Base-by-base conservation (phyloP, 306 rosid genomes). In the Argentina anserina region DNA sequence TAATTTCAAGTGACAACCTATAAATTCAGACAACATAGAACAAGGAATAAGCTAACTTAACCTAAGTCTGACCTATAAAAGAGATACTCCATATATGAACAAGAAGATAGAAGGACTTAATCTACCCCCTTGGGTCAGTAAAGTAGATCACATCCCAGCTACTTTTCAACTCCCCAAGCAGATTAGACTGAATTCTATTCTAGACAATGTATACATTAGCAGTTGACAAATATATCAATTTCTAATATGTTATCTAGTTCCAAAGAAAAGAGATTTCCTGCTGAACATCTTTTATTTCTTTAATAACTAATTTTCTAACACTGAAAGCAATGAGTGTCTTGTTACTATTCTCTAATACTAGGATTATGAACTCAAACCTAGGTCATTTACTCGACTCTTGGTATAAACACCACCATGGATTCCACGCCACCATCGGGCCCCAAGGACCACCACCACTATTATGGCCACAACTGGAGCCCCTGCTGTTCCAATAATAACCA, bases 371-470 rank as follows among this genome's bases (percentile, higher is more conserved):
- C 84, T 81, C 84, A 87, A 81, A 79, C 86, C 87, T 81, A 70
- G 89, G 86, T 79, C 76, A 61, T 75, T 78, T 72, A 87, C 79
- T 80, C n/a, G 85, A 87, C 86, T 80, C 81, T 81, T 74, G 73
- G 79, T 84, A 83, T 72, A 76, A 77, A 82, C 74, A 81, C 88
- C 84, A 84, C 89, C 79, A 78, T 43, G 76, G 84, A 65, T 68
- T 84, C 95, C 88, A 81, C 77, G 84, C 91, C 94, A 91, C 93
- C 88, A 85, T 82, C 34, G 71, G 70, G 91, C 86, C 92, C 94
- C 88, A 75, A 90, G 78, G 77, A 86, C 81, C 89, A 88, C 81
- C 83, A 88, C 88, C 87, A 92, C 80, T 81, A 89, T 61, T 71
- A 88, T 85, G 81, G 87, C 87, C 81, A 79, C 86, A 70, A 82